Percentiles rank a stretch among this genome's conserved stretches.
Evolutionary conservation across 192 early-diverging fungal genomes (phyloP).

Genomic region (Coemansia sp.): DNA sequence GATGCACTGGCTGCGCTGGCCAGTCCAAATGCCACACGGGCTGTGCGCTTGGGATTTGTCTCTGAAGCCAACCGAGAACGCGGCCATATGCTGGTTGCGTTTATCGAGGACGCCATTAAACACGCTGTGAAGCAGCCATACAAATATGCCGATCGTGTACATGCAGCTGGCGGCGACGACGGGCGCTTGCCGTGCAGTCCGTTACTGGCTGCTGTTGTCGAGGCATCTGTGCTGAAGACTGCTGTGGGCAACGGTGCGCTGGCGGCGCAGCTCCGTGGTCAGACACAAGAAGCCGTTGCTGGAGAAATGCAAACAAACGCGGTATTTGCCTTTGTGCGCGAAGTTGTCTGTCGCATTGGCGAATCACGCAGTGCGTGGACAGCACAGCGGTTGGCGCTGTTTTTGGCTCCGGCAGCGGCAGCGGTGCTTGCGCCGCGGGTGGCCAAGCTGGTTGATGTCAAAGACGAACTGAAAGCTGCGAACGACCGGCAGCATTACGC

Average conservation of each 20-base stretch:
- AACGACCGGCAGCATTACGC: slow-evolving; percentile 15
- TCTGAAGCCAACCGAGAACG: slow-evolving; percentile 1
- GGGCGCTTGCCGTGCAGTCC: slow-evolving; percentile 35
- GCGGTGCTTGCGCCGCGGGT: slow-evolving; percentile 25
- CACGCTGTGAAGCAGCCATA: slow-evolving; percentile 35
- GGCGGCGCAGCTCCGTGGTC: slow-evolving; percentile 13
- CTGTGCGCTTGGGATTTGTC: slow-evolving; percentile 11
- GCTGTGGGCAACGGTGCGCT: slow-evolving; percentile 25
- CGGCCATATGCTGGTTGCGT: slow-evolving; percentile 23
- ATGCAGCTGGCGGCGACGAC: slow-evolving; percentile 2
- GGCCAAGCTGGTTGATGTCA: slow-evolving; percentile 13
- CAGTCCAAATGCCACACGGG: slow-evolving; percentile 30
- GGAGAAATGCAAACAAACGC: slow-evolving; percentile 18
- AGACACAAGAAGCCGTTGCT: not conserved
- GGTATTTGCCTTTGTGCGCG: slow-evolving; percentile 18
- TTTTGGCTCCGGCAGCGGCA: slow-evolving; percentile 11
- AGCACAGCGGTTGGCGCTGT: slow-evolving; percentile 9
- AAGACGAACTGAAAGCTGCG: slow-evolving; percentile 4
- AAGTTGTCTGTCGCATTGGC: slow-evolving; percentile 29
- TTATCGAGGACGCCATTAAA: slow-evolving; percentile 32
- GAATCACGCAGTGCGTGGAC: slow-evolving; percentile 12
- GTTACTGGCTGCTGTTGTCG: slow-evolving; percentile 31
- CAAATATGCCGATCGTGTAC: slow-evolving; percentile 45
- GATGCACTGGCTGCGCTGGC: slow-evolving; percentile 37
- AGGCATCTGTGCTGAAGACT: slow-evolving; percentile 33